A percentile compares a stretch with the other conserved stretches of the same genome.
These are phyloP conservation scores for Neckera pumila DNA, from an alignment of 225 moss, liverwort and hornwort genomes.

Conservation along the genomic window DNA sequence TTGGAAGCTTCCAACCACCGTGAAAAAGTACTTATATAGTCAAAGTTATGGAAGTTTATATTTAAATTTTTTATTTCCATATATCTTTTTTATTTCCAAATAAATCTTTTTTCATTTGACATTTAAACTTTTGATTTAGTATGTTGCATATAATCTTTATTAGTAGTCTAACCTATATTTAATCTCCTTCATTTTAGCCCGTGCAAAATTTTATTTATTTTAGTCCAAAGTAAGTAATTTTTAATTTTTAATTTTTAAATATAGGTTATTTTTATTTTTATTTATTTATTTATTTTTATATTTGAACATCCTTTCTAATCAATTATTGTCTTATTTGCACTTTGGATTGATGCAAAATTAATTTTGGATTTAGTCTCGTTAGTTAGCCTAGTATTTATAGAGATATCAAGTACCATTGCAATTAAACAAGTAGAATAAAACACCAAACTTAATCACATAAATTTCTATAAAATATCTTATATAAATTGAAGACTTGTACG, in stretches of 20 bases:
- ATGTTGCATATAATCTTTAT: fast-evolving
- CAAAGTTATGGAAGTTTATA: not conserved
- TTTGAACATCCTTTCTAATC: fast-evolving
- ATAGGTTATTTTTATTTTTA: not conserved
- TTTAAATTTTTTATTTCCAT: not conserved
- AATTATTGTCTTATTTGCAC: fast-evolving
- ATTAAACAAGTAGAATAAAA: not conserved
- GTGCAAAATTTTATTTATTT: not conserved
- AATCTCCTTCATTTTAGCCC: not conserved
- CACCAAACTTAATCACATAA: not conserved
- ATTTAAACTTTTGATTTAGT: not conserved
- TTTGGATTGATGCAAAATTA: not conserved
- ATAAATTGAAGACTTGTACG: not conserved
- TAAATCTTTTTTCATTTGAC: not conserved
- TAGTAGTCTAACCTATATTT: not conserved
- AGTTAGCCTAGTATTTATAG: fast-evolving
- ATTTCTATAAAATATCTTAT: not conserved
- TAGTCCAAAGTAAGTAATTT: fast-evolving
- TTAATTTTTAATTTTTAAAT: not conserved
- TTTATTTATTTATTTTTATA: too few relatives aligned
- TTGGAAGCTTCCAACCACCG: too few relatives aligned
- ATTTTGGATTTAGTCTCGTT: not conserved
- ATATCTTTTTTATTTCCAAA: not conserved
- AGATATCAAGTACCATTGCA: not conserved
- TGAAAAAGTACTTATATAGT: not conserved